Evolutionary conservation across 2,329 filamentous ascomycete genomes (phyloP), one percentile per base, ranked within the genome.

Genomic region (Sclerotinia nivalis): DNA sequence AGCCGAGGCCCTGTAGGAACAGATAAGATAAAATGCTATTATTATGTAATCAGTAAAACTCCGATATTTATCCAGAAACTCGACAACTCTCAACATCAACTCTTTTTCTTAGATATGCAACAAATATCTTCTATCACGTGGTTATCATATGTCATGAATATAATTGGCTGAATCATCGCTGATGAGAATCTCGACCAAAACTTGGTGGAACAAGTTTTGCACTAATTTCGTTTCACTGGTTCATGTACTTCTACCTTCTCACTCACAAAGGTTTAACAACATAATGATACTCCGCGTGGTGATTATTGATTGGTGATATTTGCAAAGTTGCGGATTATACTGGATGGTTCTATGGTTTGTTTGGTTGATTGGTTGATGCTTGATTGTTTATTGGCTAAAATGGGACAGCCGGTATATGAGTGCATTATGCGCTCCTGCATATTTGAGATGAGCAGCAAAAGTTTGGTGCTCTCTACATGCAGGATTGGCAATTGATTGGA

Each of bases 101-200:
- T 45, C 18, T 45, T 45, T 45, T 18, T 45, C 15, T 45, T 18
- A n/a, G 55, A 58, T n/a, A 22, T 58, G 31, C 31, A 58, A 58
- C 31, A 58, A 58, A 25, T 37, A 0, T 6, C n/a, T 40, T 13
- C 4, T 8, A 15, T n/a, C 22, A 12, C 0, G 4, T 8, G 0
- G 4, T n/a, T 6, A 22, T 58, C 55, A 58, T 31, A 40, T 58
- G 31, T 9, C 1, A 22, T 37, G 10, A 10, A 37, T 58, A 40
- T 37, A 10, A n/a, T 58, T 34, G 52, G 52, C 31, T 13, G 7
- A 7, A 10, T 34, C 4, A 37, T 4, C 18, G 13, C 20, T 15
- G 52, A 28, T 2, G 5, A 31, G 25, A 31, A 55, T 54, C 9
- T 6, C 7, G 52, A 28, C 20, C 28, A 2, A 4, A 31, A 54